Evolutionary conservation across 768 basidiomycete genomes (phyloP).

Genomic region (Asterophora parasitica): DNA sequence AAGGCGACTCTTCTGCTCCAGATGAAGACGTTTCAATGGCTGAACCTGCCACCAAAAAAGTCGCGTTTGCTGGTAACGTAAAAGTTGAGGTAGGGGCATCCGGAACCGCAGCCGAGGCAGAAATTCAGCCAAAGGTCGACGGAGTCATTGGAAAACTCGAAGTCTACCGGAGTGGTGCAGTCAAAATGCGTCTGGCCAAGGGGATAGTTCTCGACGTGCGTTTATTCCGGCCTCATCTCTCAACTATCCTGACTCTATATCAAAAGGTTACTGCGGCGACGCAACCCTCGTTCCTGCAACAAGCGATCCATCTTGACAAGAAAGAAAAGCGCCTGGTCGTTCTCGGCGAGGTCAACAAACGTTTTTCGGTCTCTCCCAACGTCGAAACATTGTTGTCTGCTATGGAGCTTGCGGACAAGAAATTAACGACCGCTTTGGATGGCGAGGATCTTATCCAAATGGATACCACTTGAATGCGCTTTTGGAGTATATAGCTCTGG

Average conservation of each 20-base stretch:
- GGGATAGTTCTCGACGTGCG: constrained; percentile 81
- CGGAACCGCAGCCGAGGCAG: constrained; percentile 21
- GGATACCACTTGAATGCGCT: constrained; percentile 29
- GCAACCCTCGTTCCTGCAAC: constrained; percentile 84
- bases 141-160: constrained; percentile 83
- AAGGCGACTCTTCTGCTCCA: constrained; percentile 22
- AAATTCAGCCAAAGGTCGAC: constrained; percentile 41
- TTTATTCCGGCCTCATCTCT: constrained; percentile 7
- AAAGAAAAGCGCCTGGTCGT: constrained; percentile 56
- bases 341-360: constrained; percentile 82
- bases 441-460: constrained; percentile 51
- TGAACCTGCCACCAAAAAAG: constrained; percentile 40
- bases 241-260: background rate
- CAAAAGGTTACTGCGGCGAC: constrained; percentile 74
- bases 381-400: constrained; percentile 67
- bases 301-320: constrained; percentile 71
- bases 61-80: constrained; percentile 61
- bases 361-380: constrained; percentile 82
- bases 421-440: constrained; percentile 24
- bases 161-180: constrained; percentile 77
- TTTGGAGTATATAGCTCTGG: too few relatives aligned
- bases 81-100: constrained; percentile 38
- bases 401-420: constrained; percentile 51
- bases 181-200: constrained; percentile 81
- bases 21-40: constrained; percentile 29